Percentiles rank a stretch among this genome's conserved stretches.
phyloP scores from a whole-genome alignment of 2,329 filamentous ascomycete species.

The Fusarium irregulare region DNA sequence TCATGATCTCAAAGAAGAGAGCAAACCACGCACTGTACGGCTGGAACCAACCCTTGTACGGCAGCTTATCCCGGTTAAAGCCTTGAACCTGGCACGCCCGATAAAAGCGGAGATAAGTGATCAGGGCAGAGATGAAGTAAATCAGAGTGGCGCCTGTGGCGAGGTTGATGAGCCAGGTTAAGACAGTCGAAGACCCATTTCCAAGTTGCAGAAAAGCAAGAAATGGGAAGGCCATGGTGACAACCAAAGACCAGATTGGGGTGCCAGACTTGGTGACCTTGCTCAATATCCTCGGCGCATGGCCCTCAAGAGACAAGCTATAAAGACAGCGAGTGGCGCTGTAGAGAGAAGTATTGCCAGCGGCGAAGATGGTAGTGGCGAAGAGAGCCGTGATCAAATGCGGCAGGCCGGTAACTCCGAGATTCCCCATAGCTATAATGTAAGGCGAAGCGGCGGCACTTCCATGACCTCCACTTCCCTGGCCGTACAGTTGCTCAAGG shows the following conservation, averaged over 20 bases:
- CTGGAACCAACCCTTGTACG: conserved; percentile 62
- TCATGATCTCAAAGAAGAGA: conserved; percentile 53
- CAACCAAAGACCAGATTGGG: conserved; percentile 65
- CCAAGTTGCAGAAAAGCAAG: conserved; percentile 63
- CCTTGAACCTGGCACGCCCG: conserved; percentile 64
- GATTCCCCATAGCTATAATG: conserved; percentile 58
- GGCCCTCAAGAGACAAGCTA: conserved; percentile 61
- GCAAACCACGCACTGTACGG: conserved; percentile 57
- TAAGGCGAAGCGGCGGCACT: conserved; percentile 63
- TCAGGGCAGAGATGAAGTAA: conserved; percentile 69
- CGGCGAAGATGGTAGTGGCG: conserved; percentile 51
- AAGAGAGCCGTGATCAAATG: conserved; percentile 66
- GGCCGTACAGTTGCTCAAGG: conserved; percentile 63
- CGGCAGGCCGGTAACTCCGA: conserved; percentile 63
- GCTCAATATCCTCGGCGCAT: conserved; percentile 62
- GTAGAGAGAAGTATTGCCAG: conserved; percentile 54
- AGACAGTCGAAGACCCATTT: conserved; percentile 58
- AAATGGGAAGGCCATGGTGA: conserved; percentile 64
- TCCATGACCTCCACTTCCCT: conserved; percentile 46
- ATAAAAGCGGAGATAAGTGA: conserved; percentile 61
- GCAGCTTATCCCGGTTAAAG: conserved; percentile 63
- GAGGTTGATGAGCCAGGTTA: conserved; percentile 65
- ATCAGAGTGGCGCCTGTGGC: conserved; percentile 59
- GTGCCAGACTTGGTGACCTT: conserved; percentile 70
- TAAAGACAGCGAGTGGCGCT: conserved; percentile 62